phyloP scores from a whole-genome alignment of 768 basidiomycete genomes.

The Mycena albidolilacea region DNA sequence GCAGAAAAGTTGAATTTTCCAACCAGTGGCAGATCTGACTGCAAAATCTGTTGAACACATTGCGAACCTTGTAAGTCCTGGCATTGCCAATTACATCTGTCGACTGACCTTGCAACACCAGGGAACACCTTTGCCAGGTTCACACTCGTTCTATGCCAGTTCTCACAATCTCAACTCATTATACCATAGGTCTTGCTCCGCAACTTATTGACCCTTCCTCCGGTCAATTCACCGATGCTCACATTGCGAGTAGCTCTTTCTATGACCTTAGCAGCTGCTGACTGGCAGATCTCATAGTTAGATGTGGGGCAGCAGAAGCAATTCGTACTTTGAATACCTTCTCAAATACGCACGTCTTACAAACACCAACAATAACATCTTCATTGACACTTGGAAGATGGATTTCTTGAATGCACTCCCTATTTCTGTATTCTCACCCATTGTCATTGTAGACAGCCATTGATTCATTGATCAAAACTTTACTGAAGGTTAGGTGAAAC shows the following conservation, averaged over 20 bases:
- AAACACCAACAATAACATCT: slow-evolving; percentile 73
- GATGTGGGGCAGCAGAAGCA: slow-evolving; percentile 79
- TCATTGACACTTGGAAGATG: slow-evolving; percentile 71
- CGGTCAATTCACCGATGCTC: slow-evolving; percentile 65
- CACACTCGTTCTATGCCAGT: too few species aligned
- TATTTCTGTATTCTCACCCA: slow-evolving; percentile 5
- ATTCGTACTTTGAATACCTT: slow-evolving; percentile 85
- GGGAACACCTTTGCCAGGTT: slow-evolving; percentile 59
- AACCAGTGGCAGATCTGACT: slow-evolving; percentile 62
- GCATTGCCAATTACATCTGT: not conserved
- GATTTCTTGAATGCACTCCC: not conserved
- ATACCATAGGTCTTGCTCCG: slow-evolving; percentile 63
- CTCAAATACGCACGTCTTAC: slow-evolving; percentile 80
- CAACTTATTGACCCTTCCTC: slow-evolving; percentile 70
- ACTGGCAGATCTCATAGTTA: slow-evolving; percentile 30
- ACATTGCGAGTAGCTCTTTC: slow-evolving; percentile 76
- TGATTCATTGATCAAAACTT: slow-evolving; percentile 74
- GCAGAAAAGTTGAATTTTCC: too few species aligned
- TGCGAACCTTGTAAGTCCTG: slow-evolving; percentile 54
- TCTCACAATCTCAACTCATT: too few species aligned
- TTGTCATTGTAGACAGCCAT: slow-evolving; percentile 65
- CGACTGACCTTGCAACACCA: slow-evolving; percentile 28
- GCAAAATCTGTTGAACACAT: slow-evolving; percentile 68
- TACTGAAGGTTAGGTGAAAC: slow-evolving; percentile 63
- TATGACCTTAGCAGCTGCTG: not conserved